phyloP scores from a whole-genome alignment of 805 yeast species.

The Scheffersomyces stipitis region DNA sequence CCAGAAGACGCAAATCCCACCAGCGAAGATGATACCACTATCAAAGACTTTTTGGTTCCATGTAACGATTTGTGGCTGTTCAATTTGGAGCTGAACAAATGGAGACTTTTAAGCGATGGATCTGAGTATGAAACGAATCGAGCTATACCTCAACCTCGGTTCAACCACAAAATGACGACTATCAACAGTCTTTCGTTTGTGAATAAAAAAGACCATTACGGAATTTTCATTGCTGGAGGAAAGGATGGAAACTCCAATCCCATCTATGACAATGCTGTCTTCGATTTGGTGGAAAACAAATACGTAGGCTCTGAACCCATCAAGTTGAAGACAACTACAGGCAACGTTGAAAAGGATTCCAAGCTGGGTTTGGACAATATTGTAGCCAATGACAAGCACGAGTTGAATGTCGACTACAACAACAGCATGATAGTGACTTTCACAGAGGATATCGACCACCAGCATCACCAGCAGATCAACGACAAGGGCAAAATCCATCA shows the following conservation, averaged over 20 bases:
- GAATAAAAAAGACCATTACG: conserved; percentile 42
- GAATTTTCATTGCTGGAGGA: conserved; percentile 58
- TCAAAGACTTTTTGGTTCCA: conserved; percentile 31
- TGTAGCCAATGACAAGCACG: conserved; percentile 14
- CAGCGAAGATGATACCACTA: background rate
- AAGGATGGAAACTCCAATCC: conserved; percentile 33
- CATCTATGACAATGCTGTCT: conserved; percentile 37
- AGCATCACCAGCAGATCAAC: conserved; percentile 4
- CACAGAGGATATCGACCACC: conserved; percentile 23
- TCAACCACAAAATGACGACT: conserved; percentile 51
- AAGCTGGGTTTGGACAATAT: conserved; percentile 12
- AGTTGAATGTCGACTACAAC: conserved; percentile 29
- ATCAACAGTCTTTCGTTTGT: conserved; percentile 37
- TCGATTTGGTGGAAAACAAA: conserved; percentile 43
- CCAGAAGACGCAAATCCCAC: conserved; percentile 8
- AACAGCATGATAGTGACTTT: conserved; percentile 35
- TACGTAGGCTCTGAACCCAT: conserved; percentile 26
- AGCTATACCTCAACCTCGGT: conserved; percentile 41
- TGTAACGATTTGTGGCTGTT: conserved; percentile 71
- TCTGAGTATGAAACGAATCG: conserved; percentile 16
- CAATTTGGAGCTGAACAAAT: conserved; percentile 48
- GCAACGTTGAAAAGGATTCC: conserved; percentile 10
- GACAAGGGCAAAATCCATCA: conserved; percentile 3
- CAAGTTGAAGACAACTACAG: conserved; percentile 13
- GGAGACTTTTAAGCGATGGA: conserved; percentile 52